Conservation (phyloP, 805 yeast species). For the Hanseniaspora hatyaiensis region DNA sequence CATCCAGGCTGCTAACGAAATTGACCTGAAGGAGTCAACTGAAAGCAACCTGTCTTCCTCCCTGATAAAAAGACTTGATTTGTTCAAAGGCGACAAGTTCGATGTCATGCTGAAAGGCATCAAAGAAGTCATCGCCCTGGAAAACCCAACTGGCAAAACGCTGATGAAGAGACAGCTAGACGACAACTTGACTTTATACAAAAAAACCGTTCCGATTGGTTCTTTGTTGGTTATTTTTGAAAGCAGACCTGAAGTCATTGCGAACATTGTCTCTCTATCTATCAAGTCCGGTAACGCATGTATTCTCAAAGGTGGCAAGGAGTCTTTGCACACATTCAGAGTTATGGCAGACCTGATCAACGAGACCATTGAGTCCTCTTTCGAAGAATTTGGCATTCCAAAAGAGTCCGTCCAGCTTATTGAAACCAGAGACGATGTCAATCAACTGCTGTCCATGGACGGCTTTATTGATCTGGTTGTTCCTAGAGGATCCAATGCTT, state of each 20-base stretch:
- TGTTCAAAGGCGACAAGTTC: slow-evolving; percentile 70
- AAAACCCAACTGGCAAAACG: slow-evolving; percentile 86
- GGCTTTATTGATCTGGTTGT: slow-evolving; percentile 85
- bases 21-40: slow-evolving; percentile 63
- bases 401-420: slow-evolving; percentile 72
- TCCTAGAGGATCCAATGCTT: slow-evolving; percentile 93
- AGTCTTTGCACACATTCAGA: slow-evolving; percentile 71
- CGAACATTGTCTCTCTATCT: slow-evolving; percentile 90
- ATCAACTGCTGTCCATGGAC: slow-evolving; percentile 74
- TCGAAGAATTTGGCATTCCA: slow-evolving; percentile 58
- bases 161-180: slow-evolving; percentile 77
- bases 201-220: slow-evolving; percentile 90
- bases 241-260: slow-evolving; percentile 95
- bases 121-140: slow-evolving; percentile 74
- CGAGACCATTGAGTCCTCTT: slow-evolving; percentile 36
- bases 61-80: slow-evolving; percentile 71
- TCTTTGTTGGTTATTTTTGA: slow-evolving; percentile 87
- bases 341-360: slow-evolving; percentile 66
- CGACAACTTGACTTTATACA: slow-evolving; percentile 70
- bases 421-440: slow-evolving; percentile 79
- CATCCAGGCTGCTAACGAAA: slow-evolving; percentile 59
- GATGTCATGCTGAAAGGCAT: slow-evolving; percentile 93
- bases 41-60: slow-evolving; percentile 53
- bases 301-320: slow-evolving; percentile 94
- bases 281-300: slow-evolving; percentile 96